These are phyloP conservation scores for Dictyostelium firmibasis DNA, from an alignment of 78 protist genomes.

Conservation along the genomic window DNA sequence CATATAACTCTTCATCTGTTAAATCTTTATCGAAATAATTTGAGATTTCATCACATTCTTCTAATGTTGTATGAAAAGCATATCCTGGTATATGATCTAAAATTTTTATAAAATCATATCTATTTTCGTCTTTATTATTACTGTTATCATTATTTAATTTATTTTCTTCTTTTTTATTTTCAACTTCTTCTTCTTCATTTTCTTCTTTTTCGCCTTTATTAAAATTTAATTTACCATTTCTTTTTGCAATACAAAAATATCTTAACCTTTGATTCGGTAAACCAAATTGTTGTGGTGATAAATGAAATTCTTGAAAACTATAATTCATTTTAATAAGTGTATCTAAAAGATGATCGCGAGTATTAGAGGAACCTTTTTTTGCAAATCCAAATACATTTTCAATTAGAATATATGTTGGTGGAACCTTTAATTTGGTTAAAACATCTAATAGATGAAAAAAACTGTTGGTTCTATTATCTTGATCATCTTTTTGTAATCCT, in stretches of 20 bases:
- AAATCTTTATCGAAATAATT: slow-evolving; percentile 1
- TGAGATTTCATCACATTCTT: neutral
- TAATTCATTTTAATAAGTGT: slow-evolving; percentile 56
- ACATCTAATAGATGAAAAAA: slow-evolving; percentile 53
- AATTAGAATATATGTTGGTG: slow-evolving; percentile 77
- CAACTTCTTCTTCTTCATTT: too few species aligned
- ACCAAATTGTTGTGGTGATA: slow-evolving; percentile 79
- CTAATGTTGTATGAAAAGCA: neutral
- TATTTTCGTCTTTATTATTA: neutral
- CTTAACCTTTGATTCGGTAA: slow-evolving; percentile 88
- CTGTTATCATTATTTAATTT: neutral
- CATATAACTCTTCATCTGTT: neutral
- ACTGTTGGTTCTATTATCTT: slow-evolving; percentile 80
- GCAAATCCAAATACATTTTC: slow-evolving; percentile 92
- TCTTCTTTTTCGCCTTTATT: neutral
- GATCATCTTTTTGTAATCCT: slow-evolving; percentile 77
- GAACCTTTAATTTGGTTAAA: slow-evolving; percentile 2
- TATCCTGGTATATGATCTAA: neutral
- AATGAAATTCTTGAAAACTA: slow-evolving; percentile 68
- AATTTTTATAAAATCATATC: neutral
- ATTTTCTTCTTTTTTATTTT: neutral
- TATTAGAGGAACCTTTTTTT: slow-evolving; percentile 20
- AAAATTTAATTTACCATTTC: neutral
- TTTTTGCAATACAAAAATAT: slow-evolving; percentile 84
- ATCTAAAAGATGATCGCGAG: slow-evolving; percentile 45